phyloP scores from a whole-genome alignment of 2,329 filamentous ascomycete species.

The Cytospora schulzeri region DNA sequence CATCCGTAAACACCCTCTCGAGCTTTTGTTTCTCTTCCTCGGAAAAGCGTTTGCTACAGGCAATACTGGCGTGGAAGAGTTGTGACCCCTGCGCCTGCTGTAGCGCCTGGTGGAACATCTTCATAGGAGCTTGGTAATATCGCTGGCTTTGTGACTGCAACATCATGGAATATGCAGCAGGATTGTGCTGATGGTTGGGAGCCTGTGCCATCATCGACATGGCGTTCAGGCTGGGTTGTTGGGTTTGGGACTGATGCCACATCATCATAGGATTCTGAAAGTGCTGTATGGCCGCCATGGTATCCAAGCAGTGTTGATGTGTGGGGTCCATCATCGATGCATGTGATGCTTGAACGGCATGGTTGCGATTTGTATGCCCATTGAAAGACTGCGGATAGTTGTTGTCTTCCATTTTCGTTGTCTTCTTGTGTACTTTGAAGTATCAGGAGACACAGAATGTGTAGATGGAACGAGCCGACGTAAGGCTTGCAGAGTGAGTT shows the following conservation, averaged over 20 bases:
- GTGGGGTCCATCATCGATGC: slow-evolving; percentile 14
- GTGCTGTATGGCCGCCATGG: slow-evolving; percentile 22
- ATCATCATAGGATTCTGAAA: slow-evolving; percentile 22
- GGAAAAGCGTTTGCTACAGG: slow-evolving; percentile 28
- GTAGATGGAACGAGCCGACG: background rate
- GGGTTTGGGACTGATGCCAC: slow-evolving; percentile 24
- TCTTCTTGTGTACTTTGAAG: no score
- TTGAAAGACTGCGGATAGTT: slow-evolving; percentile 23
- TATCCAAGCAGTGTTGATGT: slow-evolving; percentile 21
- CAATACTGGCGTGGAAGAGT: slow-evolving; percentile 24
- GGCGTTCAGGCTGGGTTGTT: slow-evolving; percentile 11
- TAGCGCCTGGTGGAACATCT: slow-evolving; percentile 24
- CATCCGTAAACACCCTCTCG: slow-evolving; percentile 28
- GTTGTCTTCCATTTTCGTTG: slow-evolving; percentile 23
- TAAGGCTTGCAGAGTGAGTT: background rate
- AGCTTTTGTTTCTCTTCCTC: slow-evolving; percentile 28
- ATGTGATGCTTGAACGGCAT: slow-evolving; percentile 13
- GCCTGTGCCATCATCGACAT: slow-evolving; percentile 26
- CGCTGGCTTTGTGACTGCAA: slow-evolving; percentile 25
- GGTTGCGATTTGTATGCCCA: slow-evolving; percentile 22
- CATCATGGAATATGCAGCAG: slow-evolving; percentile 22
- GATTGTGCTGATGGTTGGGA: slow-evolving; percentile 19
- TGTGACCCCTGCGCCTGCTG: slow-evolving; percentile 23
- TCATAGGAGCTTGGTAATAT: slow-evolving; percentile 23
- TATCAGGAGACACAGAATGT: background rate